phyloP scores from a whole-genome alignment of 208 protist genomes.

The Crithidia expoeki region DNA sequence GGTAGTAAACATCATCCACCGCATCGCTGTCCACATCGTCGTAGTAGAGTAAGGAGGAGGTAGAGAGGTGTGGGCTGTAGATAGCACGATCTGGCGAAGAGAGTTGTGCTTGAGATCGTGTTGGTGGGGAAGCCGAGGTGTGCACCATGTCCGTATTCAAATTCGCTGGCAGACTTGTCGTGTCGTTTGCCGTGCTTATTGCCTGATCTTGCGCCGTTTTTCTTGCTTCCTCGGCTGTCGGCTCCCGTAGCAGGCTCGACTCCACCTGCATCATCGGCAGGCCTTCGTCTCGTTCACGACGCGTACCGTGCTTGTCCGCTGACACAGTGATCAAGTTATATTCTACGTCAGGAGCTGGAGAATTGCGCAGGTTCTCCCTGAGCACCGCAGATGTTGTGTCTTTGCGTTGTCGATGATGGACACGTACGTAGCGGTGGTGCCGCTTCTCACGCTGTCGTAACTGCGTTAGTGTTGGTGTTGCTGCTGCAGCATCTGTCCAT shows the following conservation, averaged over 20 bases:
- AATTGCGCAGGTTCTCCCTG: background rate
- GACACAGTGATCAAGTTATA: no score
- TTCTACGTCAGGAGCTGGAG: background rate
- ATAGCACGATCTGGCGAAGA: background rate
- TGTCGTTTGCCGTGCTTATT: background rate
- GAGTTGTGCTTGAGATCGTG: background rate
- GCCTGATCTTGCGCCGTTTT: background rate
- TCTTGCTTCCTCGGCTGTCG: background rate
- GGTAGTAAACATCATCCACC: slow-evolving; percentile 37
- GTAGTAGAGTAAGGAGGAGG: slow-evolving; percentile 52
- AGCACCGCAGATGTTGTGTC: background rate
- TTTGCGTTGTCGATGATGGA: slow-evolving; percentile 27
- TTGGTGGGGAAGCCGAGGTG: background rate
- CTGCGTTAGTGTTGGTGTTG: background rate
- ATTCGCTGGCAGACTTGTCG: no score
- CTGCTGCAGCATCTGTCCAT: background rate
- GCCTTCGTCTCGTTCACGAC: background rate
- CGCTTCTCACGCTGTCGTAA: slow-evolving; percentile 11
- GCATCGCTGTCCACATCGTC: slow-evolving; percentile 44
- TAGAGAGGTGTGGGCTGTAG: slow-evolving; percentile 41
- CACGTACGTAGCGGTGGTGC: slow-evolving; percentile 38
- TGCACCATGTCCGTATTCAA: no score
- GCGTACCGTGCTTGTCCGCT: no score
- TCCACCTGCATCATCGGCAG: background rate
- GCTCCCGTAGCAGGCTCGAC: slow-evolving; percentile 5